Evolutionary conservation across 805 yeast genomes (phyloP).

Genomic region (Kluyveromyces siamensis): DNA sequence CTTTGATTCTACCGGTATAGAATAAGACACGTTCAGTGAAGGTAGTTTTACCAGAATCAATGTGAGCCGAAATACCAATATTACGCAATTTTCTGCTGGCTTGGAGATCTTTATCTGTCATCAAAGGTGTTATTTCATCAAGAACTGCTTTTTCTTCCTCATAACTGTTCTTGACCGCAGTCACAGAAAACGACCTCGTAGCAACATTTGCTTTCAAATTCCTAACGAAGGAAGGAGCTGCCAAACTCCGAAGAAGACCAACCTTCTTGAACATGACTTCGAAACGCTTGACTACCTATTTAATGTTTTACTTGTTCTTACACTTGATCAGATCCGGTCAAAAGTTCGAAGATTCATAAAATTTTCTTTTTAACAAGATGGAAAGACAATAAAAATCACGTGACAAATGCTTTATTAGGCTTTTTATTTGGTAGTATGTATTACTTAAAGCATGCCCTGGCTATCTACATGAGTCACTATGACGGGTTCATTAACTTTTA

Average conservation of each 20-base stretch:
- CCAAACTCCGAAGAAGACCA: not conserved
- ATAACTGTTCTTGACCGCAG: conserved; percentile 34
- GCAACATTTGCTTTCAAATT: not conserved
- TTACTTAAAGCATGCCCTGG: no score
- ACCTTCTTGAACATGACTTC: conserved; percentile 1
- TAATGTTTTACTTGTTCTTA: not conserved
- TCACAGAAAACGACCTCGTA: conserved; percentile 1
- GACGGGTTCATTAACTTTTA: no score
- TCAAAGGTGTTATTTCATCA: conserved; percentile 42
- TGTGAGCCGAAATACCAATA: conserved; percentile 96
- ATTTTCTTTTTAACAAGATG: not conserved
- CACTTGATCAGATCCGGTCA: not conserved
- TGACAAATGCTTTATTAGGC: no score
- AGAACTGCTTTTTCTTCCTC: conserved; percentile 67
- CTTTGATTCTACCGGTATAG: conserved; percentile 94
- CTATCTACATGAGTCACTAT: no score
- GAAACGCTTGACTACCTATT: not conserved
- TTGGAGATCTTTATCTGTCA: conserved; percentile 43
- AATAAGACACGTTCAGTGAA: conserved; percentile 94
- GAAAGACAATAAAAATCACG: no score
- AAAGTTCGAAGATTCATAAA: not conserved
- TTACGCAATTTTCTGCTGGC: conserved; percentile 65
- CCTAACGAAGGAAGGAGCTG: not conserved
- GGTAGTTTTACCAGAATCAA: conserved; percentile 96
- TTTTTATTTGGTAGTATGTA: no score